Evolutionary conservation across 495 filamentous ascomycete species (phyloP).

Genomic region (Tuber indicum): DNA sequence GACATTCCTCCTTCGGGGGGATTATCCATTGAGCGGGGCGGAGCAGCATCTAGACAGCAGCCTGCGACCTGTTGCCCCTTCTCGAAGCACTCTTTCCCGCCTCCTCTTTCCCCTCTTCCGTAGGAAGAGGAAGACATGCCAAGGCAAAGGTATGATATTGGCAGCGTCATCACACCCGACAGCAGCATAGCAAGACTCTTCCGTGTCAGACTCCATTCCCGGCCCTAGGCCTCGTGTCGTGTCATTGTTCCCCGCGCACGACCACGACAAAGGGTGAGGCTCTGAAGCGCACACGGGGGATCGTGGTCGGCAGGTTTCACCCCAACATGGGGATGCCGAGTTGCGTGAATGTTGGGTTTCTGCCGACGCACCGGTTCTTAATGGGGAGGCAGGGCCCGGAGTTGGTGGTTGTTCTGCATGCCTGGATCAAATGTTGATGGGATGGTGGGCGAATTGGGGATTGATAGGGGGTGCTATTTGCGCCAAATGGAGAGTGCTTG

Average conservation of each 20-base stretch:
- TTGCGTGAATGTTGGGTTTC: conserved; percentile 7
- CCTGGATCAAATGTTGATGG: not conserved
- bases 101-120: not conserved
- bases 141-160: conserved; percentile 7
- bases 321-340: conserved; percentile 15
- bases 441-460: conserved; percentile 8
- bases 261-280: conserved; percentile 4
- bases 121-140: not conserved
- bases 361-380: conserved; percentile 1
- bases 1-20: conserved; percentile 14
- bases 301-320: conserved; percentile 8
- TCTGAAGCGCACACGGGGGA: conserved; percentile 13
- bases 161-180: conserved; percentile 15
- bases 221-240: not conserved
- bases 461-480: conserved; percentile 23
- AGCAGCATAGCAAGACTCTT: conserved; percentile 26
- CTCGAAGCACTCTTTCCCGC: conserved; percentile 8
- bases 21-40: not conserved
- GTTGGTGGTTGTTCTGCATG: too few relatives aligned
- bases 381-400: too few relatives aligned
- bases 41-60: conserved; percentile 19
- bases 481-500: conserved; percentile 21
- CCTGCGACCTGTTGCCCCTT: conserved; percentile 10
- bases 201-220: not conserved
- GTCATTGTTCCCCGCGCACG: conserved; percentile 10